A percentile compares a stretch with the other conserved stretches of the same genome.
Conservation (phyloP, 2,329 filamentous ascomycete species). For the Xenoacremonium recifei region DNA sequence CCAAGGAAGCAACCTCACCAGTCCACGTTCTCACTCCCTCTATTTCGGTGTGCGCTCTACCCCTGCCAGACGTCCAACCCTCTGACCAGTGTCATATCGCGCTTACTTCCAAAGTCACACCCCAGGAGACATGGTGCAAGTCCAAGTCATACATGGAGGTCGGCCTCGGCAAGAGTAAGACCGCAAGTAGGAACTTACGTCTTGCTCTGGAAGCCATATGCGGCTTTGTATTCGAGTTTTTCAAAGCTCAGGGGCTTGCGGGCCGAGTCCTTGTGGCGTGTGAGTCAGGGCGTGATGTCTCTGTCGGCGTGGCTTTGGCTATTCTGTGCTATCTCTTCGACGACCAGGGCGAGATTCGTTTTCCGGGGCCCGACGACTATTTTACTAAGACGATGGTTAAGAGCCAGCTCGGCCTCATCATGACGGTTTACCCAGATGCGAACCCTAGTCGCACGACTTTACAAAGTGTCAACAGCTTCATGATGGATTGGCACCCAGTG, state of each 20-base stretch:
- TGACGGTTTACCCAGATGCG: conserved; percentile 72
- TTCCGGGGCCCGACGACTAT: conserved; percentile 18
- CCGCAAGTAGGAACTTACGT: conserved; percentile 81
- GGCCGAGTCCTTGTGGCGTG: conserved; percentile 61
- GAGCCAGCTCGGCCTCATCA: conserved; percentile 76
- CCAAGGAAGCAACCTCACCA: conserved; percentile 6
- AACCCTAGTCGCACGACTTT: conserved; percentile 84
- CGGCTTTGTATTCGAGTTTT: conserved; percentile 47
- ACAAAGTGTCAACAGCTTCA: conserved; percentile 86
- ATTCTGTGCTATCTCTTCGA: conserved; percentile 73
- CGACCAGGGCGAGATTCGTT: conserved; percentile 52
- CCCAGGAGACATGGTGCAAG: conserved; percentile 40
- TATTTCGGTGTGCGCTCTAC: conserved; percentile 37
- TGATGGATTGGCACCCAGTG: conserved; percentile 70
- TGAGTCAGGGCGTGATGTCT: conserved; percentile 75
- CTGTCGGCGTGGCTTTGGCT: conserved; percentile 74
- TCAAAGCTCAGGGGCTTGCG: conserved; percentile 21
- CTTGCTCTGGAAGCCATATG: conserved; percentile 63
- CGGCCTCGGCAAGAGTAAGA: conserved; percentile 68
- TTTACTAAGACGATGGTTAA: conserved; percentile 78
- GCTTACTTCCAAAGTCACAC: conserved; percentile 42
- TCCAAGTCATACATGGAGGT: conserved; percentile 49
- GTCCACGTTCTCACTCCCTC: conserved; percentile 32
- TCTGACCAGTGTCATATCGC: conserved; percentile 40
- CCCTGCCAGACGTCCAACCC: conserved; percentile 16